Evolutionary conservation across 2,329 filamentous ascomycete species (phyloP), one percentile per base, ranked within the genome.

Genomic region (Alternaria hordeiaustralica): DNA sequence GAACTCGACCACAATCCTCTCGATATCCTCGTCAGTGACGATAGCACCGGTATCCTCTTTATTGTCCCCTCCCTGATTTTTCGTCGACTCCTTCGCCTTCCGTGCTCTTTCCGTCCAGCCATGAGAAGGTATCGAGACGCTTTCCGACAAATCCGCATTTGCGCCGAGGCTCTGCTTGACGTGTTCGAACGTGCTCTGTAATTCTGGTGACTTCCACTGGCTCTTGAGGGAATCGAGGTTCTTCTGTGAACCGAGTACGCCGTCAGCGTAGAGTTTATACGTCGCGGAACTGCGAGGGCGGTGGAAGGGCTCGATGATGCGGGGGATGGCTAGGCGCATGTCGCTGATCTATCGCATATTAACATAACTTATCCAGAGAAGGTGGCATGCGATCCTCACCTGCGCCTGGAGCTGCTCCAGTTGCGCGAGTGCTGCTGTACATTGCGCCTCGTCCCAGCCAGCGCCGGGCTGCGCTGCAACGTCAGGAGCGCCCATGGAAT

Each of bases 401-500:
- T 84, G 79, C 45, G 79, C 74, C 66, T 84, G 81, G 5, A 85
- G 74, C 44, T 75, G 70, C 66, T 83, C 81, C 20, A 85, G 75
- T 49, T 81, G 78, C 33, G 81, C 81, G 44, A 85, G 81, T 3
- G 82, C 82, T 60, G 77, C 75, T 69, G 76, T 77, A 65, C 78
- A 80, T 61, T 79, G 77, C 50, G 73, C 72, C 71, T 82, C 81
- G 56, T 80, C 79, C 79, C 79, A 82, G 43, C 60, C 71, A 21
- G 64, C 66, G 53, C 58, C 66, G 6, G 68, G 63, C 59, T 71
- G 67, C 54, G 59, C 58, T 51, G 68, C 49, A 13, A 53, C 43
- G 6, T 71, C 67, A 26, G 63, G 18, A 12, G 60, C 60, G 43
- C 59, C 64, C 74, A 76, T 76, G 49, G 15, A 12, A 61, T 58